Conservation (phyloP, 192 early-diverging fungal genomes). For the Chytriomyces sp. region DNA sequence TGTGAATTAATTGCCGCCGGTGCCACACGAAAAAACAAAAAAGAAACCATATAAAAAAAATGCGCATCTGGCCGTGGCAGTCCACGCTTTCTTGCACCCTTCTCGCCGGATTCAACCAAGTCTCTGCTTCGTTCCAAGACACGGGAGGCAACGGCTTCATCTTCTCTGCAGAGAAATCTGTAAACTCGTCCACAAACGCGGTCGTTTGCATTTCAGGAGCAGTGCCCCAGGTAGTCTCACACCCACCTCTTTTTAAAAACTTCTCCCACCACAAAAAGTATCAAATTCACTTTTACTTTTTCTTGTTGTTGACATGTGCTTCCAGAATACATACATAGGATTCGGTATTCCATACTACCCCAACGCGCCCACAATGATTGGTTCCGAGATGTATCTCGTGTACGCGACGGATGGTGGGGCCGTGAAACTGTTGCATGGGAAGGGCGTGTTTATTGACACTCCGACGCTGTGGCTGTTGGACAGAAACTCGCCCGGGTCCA, state of each 20-base stretch:
- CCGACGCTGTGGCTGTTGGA: background rate
- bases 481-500: background rate
- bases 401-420: background rate
- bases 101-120: too few species aligned
- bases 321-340: conserved; percentile 15
- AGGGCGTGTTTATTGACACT: background rate
- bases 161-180: background rate
- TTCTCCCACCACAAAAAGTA: background rate
- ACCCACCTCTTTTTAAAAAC: background rate
- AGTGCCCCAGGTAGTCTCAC: background rate
- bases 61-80: too few species aligned
- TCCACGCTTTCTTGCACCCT: too few species aligned
- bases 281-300: background rate
- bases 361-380: background rate
- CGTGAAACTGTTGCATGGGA: background rate
- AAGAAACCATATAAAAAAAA: too few species aligned
- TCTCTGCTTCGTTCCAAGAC: background rate
- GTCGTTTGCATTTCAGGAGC: background rate
- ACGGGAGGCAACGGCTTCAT: background rate
- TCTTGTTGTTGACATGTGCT: too few species aligned
- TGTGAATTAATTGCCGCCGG: too few species aligned
- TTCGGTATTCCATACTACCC: conserved; percentile 12
- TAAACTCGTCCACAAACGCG: background rate
- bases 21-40: too few species aligned
- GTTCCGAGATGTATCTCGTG: background rate